phyloP scores from a whole-genome alignment of 1,284 basidiomycete species.

The Tylopilus sp. region DNA sequence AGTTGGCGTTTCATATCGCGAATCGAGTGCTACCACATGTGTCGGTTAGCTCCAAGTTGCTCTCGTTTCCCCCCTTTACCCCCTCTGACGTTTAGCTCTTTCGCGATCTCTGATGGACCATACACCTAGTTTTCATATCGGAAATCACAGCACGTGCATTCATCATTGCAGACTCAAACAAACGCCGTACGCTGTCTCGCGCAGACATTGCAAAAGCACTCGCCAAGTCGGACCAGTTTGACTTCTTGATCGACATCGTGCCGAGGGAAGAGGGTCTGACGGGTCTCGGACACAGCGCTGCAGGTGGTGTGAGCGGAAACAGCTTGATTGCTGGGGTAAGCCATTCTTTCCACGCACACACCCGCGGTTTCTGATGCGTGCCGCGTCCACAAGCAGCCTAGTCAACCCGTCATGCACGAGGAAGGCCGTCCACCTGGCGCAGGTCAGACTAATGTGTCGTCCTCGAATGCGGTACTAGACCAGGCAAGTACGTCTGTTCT shows the following conservation, averaged over 20 bases:
- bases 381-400: conserved; percentile 14
- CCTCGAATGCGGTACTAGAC: conserved; percentile 20
- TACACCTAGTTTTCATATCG: conserved; percentile 77
- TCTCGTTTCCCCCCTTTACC: background rate
- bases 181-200: conserved; percentile 84
- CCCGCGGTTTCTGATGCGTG: conserved; percentile 1
- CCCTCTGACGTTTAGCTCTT: background rate
- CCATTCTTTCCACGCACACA: background rate
- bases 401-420: conserved; percentile 22
- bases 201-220: conserved; percentile 89
- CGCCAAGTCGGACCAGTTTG: conserved; percentile 86
- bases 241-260: conserved; percentile 89
- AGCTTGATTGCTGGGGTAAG: conserved; percentile 27
- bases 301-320: conserved; percentile 10
- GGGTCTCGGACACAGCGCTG: conserved; percentile 18
- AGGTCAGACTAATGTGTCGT: conserved; percentile 19
- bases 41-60: background rate
- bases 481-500: conserved; percentile 14
- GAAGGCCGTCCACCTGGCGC: conserved; percentile 24
- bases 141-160: conserved; percentile 92
- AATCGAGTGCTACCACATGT: conserved; percentile 3
- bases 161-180: conserved; percentile 89
- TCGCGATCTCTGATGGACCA: conserved; percentile 1
- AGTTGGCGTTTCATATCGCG: background rate
- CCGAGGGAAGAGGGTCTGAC: conserved; percentile 65